phyloP scores from a whole-genome alignment of 345 rosid genomes.

The Barbarea vulgaris region DNA sequence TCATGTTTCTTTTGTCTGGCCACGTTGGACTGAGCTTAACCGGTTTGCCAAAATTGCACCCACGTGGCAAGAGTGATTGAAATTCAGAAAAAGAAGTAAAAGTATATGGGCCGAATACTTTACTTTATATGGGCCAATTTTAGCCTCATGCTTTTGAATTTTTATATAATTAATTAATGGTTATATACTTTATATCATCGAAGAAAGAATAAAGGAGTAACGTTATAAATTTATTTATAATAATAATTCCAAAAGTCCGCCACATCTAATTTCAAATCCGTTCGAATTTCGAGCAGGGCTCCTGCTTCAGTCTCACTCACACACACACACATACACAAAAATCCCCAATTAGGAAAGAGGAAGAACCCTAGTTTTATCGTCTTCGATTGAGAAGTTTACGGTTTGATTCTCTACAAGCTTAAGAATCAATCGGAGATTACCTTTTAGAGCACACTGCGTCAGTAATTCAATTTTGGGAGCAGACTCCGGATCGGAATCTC shows the following conservation, averaged over 20 bases:
- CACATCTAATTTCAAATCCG: conserved; percentile 47
- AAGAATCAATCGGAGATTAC: conserved; percentile 1
- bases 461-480: not conserved
- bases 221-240: conserved; percentile 2
- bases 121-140: not conserved
- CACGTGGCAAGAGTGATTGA: not conserved
- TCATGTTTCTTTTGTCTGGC: not conserved
- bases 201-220: not conserved
- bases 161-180: not conserved
- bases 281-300: conserved; percentile 45
- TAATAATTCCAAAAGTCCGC: conserved; percentile 28
- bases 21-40: conserved; percentile 37
- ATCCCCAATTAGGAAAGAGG: not conserved
- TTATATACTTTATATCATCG: not conserved
- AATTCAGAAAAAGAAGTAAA: not conserved
- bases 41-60: not conserved
- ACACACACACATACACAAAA: not conserved
- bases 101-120: conserved; percentile 4
- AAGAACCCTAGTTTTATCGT: conserved; percentile 45
- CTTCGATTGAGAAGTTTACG: conserved; percentile 1
- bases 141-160: not conserved
- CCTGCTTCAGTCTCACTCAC: conserved; percentile 15
- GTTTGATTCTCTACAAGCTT: not conserved
- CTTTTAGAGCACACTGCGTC: not conserved
- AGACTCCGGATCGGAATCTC: not conserved